Base-by-base conservation (phyloP, 2,329 filamentous ascomycete species). In the Ophiosphaerella herpotricha region DNA sequence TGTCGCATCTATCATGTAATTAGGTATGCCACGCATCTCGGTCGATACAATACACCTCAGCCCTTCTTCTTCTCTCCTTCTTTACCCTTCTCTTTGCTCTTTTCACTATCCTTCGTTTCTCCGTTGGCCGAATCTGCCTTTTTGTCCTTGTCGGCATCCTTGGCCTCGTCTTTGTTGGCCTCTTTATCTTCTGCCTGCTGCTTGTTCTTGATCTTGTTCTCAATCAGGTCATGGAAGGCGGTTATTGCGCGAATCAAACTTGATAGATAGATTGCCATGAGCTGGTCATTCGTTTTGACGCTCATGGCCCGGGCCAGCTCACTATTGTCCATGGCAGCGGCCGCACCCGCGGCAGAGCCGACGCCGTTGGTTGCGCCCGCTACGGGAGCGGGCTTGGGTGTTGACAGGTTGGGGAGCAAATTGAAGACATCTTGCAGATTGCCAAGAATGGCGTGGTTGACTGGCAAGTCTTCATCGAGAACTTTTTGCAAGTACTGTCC, bases 361-460 rank as follows among this genome's bases (percentile, higher is more conserved):
- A 81, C 77, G 8, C 71, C 68, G 47, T 75, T 74, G 12, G 69
- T 69, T 26, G 70, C 64, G 52, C 74, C 76, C 26, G 74, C 66
- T 37, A 82, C 80, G 2, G 82, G 76, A 48, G 68, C 75, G 5
- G 89, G 85, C 50, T 84, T 81, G 26, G 93, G 90, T 33, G 91
- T 95, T 8, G 90, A 92, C 44, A 99, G 84, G 76, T 99, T 99
- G 40, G 94, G 94, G 21, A 99, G 85, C 37, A 99, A 86, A 77
- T 99, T 99, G 83, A 99, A 99, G 55, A 97, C 91, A 70, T 99
- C 94, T 79, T 99, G 94, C n/a, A 99, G 86, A 71, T 97, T 96
- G 61, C 93, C 94, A 24, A 99, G 84, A 55, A 99, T 97, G 48
- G 91, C 91, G 72, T 99, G 94, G 78, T 99, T 99, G 70, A 97